phyloP scores from a whole-genome alignment of 2,329 filamentous ascomycete species.

The Trichophyton benhamiae region DNA sequence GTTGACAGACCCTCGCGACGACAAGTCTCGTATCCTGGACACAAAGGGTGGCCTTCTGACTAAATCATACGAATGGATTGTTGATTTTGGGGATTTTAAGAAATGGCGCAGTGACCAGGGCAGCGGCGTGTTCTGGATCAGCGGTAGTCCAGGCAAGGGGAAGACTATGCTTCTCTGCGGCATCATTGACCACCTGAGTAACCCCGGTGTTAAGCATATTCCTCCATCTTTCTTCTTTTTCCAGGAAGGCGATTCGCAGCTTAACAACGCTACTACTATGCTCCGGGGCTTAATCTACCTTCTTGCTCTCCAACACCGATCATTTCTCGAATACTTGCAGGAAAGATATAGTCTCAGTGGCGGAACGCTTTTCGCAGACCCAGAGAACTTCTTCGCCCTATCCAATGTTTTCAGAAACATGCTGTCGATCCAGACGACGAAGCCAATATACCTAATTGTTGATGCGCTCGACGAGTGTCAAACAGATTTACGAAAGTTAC shows the following conservation, averaged over 20 bases:
- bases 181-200: constrained; percentile 20
- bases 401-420: constrained; percentile 30
- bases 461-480: constrained; percentile 40
- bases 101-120: background rate
- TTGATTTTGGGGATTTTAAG: background rate
- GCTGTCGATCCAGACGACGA: constrained; percentile 24
- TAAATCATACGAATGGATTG: background rate
- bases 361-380: constrained; percentile 26
- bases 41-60: background rate
- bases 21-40: background rate
- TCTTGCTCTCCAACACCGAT: constrained; percentile 25
- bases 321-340: constrained; percentile 25
- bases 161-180: constrained; percentile 31
- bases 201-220: background rate
- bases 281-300: constrained; percentile 35
- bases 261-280: constrained; percentile 32
- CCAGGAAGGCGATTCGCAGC: constrained; percentile 25
- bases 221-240: constrained; percentile 27
- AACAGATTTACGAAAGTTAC: constrained; percentile 20
- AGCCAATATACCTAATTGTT: constrained; percentile 27
- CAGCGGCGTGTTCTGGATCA: constrained; percentile 26
- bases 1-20: background rate
- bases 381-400: constrained; percentile 28
- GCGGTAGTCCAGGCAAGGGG: constrained; percentile 27
- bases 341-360: background rate